Base-by-base conservation (phyloP, 192 early-diverging fungal genomes). In the Backusella morwellensis region DNA sequence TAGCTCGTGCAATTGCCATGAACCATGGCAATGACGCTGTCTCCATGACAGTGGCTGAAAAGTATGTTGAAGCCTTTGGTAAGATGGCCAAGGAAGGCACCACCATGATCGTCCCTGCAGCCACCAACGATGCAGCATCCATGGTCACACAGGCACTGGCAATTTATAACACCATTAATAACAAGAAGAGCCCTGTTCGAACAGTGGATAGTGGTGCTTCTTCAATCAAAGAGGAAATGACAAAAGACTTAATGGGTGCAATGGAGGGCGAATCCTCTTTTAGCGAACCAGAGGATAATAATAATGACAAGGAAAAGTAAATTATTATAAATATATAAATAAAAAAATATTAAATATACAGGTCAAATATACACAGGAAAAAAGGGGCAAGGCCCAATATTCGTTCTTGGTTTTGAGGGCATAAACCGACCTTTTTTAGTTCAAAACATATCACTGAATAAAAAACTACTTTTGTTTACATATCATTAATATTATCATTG, bases 51-150 rank as follows among this genome's bases (percentile, higher is more conserved):
- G 91, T 99, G 23, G 97, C 97, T 29, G 97, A 99, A 81, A 95
- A 96, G 85, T 99, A 98, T 78, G 96, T 99, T 68, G 95, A 97
- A 47, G 93, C 95, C 8, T 98, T 98, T 85, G 94, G 91, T 17
- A 85, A 90, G 75, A 87, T 99, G 67, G 97, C 97, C 42, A 99
- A 99, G 85, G 91, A 98, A 81, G 85, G 90, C 36, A 98, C 92
- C 41, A 95, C 97, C 0, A 88, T 98, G 19, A 90, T 99, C 50
- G 89, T 99, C 15, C 97, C 97, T 4, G 88, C 92, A 32, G 89
- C 91, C 41, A 90, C 94, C 23, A 90, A 88, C 41, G 95, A 99
- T 76, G 91, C 94, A 7, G 91, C 92, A 6, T 85, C 90, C 19
- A 97, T 98, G 93, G 97, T 99, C 23, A 90, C 94, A 42, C 95